Base-by-base conservation (phyloP, 139 green algal genomes). In the Coelastrella sp. region DNA sequence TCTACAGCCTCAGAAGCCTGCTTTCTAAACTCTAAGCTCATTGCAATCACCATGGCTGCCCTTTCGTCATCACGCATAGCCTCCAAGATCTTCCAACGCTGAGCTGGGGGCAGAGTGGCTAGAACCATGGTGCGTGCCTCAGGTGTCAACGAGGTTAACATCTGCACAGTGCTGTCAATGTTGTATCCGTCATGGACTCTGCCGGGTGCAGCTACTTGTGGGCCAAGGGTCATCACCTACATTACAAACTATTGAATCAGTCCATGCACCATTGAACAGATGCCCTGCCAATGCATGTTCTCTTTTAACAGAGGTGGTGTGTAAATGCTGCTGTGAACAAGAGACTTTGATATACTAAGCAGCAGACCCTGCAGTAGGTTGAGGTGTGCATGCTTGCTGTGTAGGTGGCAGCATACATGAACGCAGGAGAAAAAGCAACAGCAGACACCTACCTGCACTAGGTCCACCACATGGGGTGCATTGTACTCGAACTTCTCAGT, bases 61-160 rank as follows among this genome's bases (percentile, higher is more conserved):
- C 89, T 53, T 43, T 87, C 83, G 37, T 75, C 73, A 35, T 86
- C 85, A 0, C n/a, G 13, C 85, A 92, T 89, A 3, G 69, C 51
- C 37, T 85, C 32, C 27, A 89, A 48, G 37, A 90, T 68, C 67
- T 89, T 66, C 66, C 53, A 83, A 11, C 80, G 48, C 80, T 86
- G 80, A 9, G 25, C 67, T 19, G 50, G 35, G 0, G 80, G 80
- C 80, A 86, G 79, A 8, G 80, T 80, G 17, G 80, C 67, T 13
- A 86, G 80, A 45, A 86, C 68, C 67, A 79, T 80, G 8, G 80
- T 80, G 48, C 80, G 80, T 0, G 80, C 80, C 50, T 86, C 80
- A 21, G 80, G 51, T 11, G 80, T 86, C 2, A 86, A 67, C 21
- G 50, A 34, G 3, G 48, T 59, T 43, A 86, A 67, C 80, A 86